These are phyloP conservation scores for Aspergillus latus DNA, from an alignment of 2,329 filamentous ascomycete genomes.

Conservation along the genomic window DNA sequence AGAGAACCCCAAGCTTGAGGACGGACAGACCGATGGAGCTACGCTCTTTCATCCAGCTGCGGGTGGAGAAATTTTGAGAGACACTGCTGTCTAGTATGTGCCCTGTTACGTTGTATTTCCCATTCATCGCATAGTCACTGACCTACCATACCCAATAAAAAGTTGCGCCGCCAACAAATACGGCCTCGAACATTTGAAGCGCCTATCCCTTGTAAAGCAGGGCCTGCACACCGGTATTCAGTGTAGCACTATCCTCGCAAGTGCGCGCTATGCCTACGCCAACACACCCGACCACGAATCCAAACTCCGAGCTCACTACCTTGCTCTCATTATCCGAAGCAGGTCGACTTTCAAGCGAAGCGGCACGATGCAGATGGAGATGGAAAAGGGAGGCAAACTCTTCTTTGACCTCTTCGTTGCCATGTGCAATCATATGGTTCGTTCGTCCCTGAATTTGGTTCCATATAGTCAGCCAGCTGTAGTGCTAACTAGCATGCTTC, in stretches of 20 bases:
- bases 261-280: slow-evolving; percentile 84
- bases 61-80: slow-evolving; percentile 72
- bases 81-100: slow-evolving; percentile 77
- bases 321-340: slow-evolving; percentile 86
- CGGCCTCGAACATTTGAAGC: slow-evolving; percentile 78
- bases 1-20: slow-evolving; percentile 56
- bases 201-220: slow-evolving; percentile 82
- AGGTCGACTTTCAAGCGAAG: slow-evolving; percentile 87
- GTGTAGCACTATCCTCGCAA: slow-evolving; percentile 79
- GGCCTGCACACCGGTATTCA: slow-evolving; percentile 82
- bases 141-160: background rate
- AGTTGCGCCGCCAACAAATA: slow-evolving; percentile 81
- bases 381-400: slow-evolving; percentile 81
- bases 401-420: slow-evolving; percentile 96
- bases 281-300: slow-evolving; percentile 88
- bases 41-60: slow-evolving; percentile 68
- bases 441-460: slow-evolving; percentile 32
- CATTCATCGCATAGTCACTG: background rate
- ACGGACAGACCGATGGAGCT: slow-evolving; percentile 55
- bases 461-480: background rate
- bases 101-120: background rate
- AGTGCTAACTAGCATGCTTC: background rate
- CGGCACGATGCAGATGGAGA: slow-evolving; percentile 93
- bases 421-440: slow-evolving; percentile 83
- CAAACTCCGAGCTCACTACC: slow-evolving; percentile 86